Base-by-base conservation (phyloP, 441 rosid species). In the Arabidopsis hybrid region DNA sequence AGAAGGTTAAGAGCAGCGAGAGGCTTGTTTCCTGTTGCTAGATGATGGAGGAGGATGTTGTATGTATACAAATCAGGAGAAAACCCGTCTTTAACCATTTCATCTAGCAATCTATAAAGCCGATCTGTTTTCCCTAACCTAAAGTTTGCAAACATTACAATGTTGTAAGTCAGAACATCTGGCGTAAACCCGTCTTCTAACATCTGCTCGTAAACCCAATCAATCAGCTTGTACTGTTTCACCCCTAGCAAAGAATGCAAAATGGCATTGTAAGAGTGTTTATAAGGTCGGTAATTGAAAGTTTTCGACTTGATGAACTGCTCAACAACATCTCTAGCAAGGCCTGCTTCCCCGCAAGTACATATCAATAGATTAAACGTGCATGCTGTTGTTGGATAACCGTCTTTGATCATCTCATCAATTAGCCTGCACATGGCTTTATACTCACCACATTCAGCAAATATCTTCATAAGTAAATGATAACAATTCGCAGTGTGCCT, bases 161-260 rank as follows among this genome's bases (percentile, higher is more conserved):
- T 74, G 73, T 95, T 91, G 63, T 85, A 95, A 77, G 95, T 89
- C 66, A 92, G 64, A 77, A 78, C 73, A 82, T 95, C 97, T 0
- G 97, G 91, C 16, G 77, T 62, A 81, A 77, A 72, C 65, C 91
- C 88, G 2, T 86, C 91, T 3, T 77, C 85, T 50, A 89, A 67
- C 98, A 92, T 95, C 75, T 82, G 85, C 77, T 84, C 86, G 71
- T 91, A 83, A 6, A 92, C 96, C 98, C 98, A 89, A 81, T 92
- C 98, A 35, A 95, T 91, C 85, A 95, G 82, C 80, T 78, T 87
- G 81, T 92, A 92, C 60, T 91, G 90, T 21, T 81, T 84, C 67
- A 87, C 17, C n/a, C 65, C 69, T 34, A 88, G 78, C 76, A 92
- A 91, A 3, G 85, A 79, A 63, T 83, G 88, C 60, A 95, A 59